Base-by-base conservation (phyloP, 2,329 filamentous ascomycete species). In the Rutstroemia sp. region DNA sequence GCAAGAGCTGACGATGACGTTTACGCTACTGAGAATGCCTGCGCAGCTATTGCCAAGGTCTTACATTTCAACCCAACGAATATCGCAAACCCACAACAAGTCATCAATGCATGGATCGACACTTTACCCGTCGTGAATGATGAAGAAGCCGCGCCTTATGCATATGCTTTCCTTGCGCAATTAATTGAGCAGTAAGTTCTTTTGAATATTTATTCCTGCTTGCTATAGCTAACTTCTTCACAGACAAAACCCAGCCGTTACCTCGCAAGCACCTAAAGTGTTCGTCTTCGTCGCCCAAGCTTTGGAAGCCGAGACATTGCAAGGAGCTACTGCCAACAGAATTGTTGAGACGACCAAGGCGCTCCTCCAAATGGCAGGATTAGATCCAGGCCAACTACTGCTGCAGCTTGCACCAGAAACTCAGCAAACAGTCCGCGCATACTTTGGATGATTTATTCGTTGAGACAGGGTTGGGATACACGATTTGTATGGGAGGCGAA, bases 1-100 rank as follows among this genome's bases (percentile, higher is more conserved):
- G 86, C 92, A 5, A 84, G 94, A 61, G 86, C 83, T 48, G 94
- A 97, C 61, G 94, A 97, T 65, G 92, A 97, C 66, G 87, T 96
- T 2, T 99, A 95, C 69, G 94, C 94, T 2, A 97, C 94, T 1
- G 94, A 99, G 75, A 99, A 99, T 69, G 92, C 92, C 6, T 96
- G 90, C 64, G 92, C 94, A 44, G 91, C 90, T 63, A 94, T 99
- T 67, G 94, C 94, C 38, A 99, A 99, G 79, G 92, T 99, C 53
- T 78, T 99, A 62, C 91, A 96, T 70, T 96, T 86, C 75, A 96
- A 95, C 72, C 76, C 84, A 23, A 78, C 78, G 63, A 88, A 88
- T 69, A 85, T 99, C 17, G 78, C 77, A 54, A 89, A 95, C 66
- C 78, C 82, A 50, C 86, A 94, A 67, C 81, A 87, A 39, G 79